Conservation (phyloP, 495 filamentous ascomycete species). For the Cairneyella variabilis region DNA sequence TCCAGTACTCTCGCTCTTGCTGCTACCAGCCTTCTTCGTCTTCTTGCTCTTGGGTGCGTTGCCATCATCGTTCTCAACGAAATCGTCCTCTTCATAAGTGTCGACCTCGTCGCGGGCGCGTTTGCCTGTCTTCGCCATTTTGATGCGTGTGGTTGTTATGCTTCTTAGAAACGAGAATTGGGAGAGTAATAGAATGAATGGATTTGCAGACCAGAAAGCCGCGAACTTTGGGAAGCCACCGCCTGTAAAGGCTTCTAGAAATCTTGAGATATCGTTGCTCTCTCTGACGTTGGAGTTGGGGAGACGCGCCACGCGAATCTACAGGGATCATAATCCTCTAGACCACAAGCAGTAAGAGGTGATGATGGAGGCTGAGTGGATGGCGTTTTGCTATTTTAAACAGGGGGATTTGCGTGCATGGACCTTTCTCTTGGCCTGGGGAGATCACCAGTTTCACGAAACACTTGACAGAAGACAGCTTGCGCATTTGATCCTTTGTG, state of each 20-base stretch:
- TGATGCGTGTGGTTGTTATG: conserved; percentile 1
- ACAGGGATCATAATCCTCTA: no score
- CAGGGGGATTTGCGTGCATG: no score
- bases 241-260: no score
- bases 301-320: no score
- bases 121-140: conserved; percentile 31
- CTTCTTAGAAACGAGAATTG: no score
- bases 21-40: conserved; percentile 20
- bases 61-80: conserved; percentile 28
- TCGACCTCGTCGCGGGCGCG: conserved; percentile 26
- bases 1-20: conserved; percentile 26
- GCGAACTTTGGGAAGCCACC: no score
- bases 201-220: no score
- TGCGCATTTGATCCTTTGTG: no score
- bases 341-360: not conserved
- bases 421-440: no score
- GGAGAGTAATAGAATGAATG: no score
- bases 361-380: not conserved
- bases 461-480: not conserved
- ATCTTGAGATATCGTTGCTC: no score
- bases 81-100: conserved; percentile 24
- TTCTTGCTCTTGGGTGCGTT: conserved; percentile 40
- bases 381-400: not conserved
- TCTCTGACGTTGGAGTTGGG: no score
- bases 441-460: not conserved